phyloP scores from a whole-genome alignment of 2,329 filamentous ascomycete species.

The Monilinia vaccinii-corymbosi region DNA sequence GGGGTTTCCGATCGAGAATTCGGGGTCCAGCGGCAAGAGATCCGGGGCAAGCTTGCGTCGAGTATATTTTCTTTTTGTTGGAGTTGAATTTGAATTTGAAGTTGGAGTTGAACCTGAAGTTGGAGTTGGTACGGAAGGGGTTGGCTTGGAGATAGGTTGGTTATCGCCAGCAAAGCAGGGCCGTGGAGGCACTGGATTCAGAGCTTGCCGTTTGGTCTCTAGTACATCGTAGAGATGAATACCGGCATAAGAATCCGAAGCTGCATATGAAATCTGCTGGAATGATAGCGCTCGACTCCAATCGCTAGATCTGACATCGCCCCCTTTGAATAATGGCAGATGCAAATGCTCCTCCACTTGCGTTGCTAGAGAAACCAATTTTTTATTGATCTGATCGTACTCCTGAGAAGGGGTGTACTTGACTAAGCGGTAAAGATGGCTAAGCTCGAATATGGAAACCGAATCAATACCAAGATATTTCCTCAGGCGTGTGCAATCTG shows the following conservation, averaged over 20 bases:
- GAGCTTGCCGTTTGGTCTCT: slow-evolving; percentile 54
- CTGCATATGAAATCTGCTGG: slow-evolving; percentile 64
- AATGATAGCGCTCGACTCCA: slow-evolving; percentile 58
- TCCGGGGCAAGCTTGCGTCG: slow-evolving; percentile 5
- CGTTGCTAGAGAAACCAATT: slow-evolving; percentile 53
- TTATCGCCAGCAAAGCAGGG: slow-evolving; percentile 61
- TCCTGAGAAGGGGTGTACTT: slow-evolving; percentile 48
- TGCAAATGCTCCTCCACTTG: slow-evolving; percentile 64
- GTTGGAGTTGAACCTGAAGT: no score
- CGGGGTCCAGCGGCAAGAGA: slow-evolving; percentile 25
- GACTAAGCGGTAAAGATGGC: slow-evolving; percentile 71
- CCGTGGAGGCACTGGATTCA: slow-evolving; percentile 62
- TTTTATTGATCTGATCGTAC: slow-evolving; percentile 53
- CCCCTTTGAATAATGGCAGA: slow-evolving; percentile 70
- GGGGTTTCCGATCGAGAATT: slow-evolving; percentile 6
- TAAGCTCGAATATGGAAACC: slow-evolving; percentile 68
- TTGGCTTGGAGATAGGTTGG: slow-evolving; percentile 41
- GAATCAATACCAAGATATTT: slow-evolving; percentile 57
- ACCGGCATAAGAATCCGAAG: slow-evolving; percentile 75
- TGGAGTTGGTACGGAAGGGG: not conserved
- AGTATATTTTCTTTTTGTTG: not conserved
- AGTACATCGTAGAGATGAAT: slow-evolving; percentile 64
- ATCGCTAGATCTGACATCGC: slow-evolving; percentile 59
- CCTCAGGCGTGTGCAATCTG: slow-evolving; percentile 58
- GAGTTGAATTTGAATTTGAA: not conserved